Evolutionary conservation across 345 rosid species (phyloP).

Genomic region (Dipteronia sinensis): DNA sequence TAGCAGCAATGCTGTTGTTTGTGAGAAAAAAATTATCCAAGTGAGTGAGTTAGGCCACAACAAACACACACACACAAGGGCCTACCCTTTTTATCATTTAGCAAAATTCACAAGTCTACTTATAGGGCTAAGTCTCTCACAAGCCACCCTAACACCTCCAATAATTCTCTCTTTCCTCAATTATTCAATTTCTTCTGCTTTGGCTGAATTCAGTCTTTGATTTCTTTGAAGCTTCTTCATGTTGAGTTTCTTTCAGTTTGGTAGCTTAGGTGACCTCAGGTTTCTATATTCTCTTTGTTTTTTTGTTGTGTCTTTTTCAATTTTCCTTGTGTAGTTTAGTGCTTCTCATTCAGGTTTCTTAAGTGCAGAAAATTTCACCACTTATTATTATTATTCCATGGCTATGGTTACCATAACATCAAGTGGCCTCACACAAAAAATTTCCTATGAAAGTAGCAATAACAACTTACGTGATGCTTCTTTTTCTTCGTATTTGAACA

Average conservation of each 20-base stretch:
- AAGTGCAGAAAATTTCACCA: not conserved
- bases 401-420: constrained; percentile 39
- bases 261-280: no score
- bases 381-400: constrained; percentile 13
- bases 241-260: constrained; percentile 16
- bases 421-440: constrained; percentile 25
- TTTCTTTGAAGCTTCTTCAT: not conserved
- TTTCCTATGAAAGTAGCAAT: constrained; percentile 31
- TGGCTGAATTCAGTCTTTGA: not conserved
- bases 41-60: constrained; percentile 16
- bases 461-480: constrained; percentile 41
- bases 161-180: constrained; percentile 1
- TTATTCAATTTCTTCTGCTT: constrained; percentile 8
- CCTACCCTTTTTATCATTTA: constrained; percentile 26
- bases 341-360: constrained; percentile 4
- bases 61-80: constrained; percentile 2
- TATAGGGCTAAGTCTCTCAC: constrained; percentile 17
- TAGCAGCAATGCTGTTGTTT: not conserved
- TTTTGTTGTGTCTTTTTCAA: constrained; percentile 30
- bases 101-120: constrained; percentile 26
- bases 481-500: constrained; percentile 53
- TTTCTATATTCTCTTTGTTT: not conserved
- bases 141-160: not conserved
- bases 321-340: constrained; percentile 24
- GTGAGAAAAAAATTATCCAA: not conserved